phyloP scores from a whole-genome alignment of 2,329 filamentous ascomycete genomes.

The Zasmidium citrigriseum region DNA sequence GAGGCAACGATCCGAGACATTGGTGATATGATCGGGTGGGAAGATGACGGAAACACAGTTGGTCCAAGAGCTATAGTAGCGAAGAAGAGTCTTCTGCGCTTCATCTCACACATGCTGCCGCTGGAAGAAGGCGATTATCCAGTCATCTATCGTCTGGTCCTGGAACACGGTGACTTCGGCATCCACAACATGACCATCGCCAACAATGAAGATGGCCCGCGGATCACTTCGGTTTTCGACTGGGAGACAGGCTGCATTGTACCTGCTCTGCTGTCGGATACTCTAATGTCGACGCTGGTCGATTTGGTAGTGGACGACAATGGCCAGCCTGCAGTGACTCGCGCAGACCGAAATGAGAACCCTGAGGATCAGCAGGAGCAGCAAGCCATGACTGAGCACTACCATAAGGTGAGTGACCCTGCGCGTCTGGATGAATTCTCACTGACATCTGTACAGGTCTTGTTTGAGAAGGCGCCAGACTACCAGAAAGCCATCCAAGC shows the following conservation, averaged over 20 bases:
- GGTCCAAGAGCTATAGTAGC: background rate
- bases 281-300: background rate
- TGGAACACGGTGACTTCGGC: slow-evolving; percentile 3
- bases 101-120: background rate
- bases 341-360: too few species aligned
- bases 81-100: background rate
- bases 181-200: slow-evolving; percentile 2
- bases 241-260: slow-evolving; percentile 2
- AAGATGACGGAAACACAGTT: background rate
- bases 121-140: background rate
- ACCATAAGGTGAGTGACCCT: too few species aligned
- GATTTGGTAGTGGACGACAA: background rate
- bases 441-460: too few species aligned
- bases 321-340: background rate
- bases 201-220: background rate
- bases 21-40: slow-evolving; percentile 1
- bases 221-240: background rate
- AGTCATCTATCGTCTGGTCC: background rate
- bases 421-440: too few species aligned
- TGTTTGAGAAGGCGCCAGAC: background rate
- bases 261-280: background rate
- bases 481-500: background rate
- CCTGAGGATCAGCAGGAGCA: background rate
- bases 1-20: background rate
- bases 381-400: background rate